Evolutionary conservation across 1,284 basidiomycete genomes (phyloP), one percentile per base, ranked within the genome.

Genomic region (Calocybe gambosa): DNA sequence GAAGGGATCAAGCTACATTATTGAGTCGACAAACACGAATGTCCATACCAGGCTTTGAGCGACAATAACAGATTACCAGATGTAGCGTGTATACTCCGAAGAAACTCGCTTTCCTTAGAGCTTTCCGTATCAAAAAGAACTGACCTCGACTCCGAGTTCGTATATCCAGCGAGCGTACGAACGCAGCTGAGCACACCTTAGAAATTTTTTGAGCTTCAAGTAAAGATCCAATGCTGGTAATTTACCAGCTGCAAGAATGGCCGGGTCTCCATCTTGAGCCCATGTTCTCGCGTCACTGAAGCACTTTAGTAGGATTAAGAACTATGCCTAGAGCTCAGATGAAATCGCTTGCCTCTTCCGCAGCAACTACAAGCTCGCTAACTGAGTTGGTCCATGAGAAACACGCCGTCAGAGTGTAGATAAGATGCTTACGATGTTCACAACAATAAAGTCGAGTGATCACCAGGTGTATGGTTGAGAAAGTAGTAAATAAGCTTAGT

Each of bases 161-260:
- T 85, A 49, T 74, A 74, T 18, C 83, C 83, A 18, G 76, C 77
- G 12, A 84, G 59, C 1, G 77, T 80, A 29, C 81, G 77, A 42
- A 84, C 71, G 49, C 76, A 80, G 54, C 78, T 82, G 29, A 83
- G 59, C 9, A 78, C 63, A 20, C 74, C 78, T 81, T 47, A 9
- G 12, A 12, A 20, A 28, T 35, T 40, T 42, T 50, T 39, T 39
- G 35, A 44, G 18, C 13, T 2, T 39, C 49, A 43, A 26, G 39
- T 34, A 37, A 7, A 33, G 35, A 12, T 4, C 15, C 21, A 43
- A 12, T 29, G 16, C 33, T 19, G 37, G 39, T 33, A 35, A n/a
- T 62, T 5, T 58, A 80, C 80, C 77, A 53, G 67, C 74, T 1
- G 74, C 75, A 34, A 83, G 62, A 5, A 77, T 69, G n/a, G 70